Evolutionary conservation across 2,329 filamentous ascomycete species (phyloP), one percentile per base, ranked within the genome.

Genomic region (Pseudogymnoascus sp.): DNA sequence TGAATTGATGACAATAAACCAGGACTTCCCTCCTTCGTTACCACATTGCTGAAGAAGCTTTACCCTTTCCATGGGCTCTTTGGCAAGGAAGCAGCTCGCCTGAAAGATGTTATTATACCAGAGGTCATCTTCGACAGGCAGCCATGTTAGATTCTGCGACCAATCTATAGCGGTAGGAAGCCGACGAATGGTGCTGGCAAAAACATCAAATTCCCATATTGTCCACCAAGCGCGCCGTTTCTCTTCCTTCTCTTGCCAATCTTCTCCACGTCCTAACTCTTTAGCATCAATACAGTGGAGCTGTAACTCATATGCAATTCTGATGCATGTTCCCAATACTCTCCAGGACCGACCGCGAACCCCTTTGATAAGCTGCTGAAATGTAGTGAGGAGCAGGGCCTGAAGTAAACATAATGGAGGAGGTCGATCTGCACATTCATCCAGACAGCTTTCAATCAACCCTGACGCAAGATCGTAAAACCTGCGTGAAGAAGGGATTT

Each of bases 191-290:
- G 74, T 74, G 59, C 71, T 75, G 2, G 75, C 75, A 64, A 76
- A 78, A 7, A 76, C 72, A 63, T 78, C 76, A 72, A 78, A 76
- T 62, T 77, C 76, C 75, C 74, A 77, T n/a, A 77, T 71, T 0
- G 75, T 72, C 76, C 75, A 77, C 72, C 73, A 77, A 1, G 72
- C 72, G 3, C 76, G 71, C 1, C 76, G 71, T 53, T 73, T 70
- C 65, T 77, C 76, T 67, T 78, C 76, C 2, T 72, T 65, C 0
- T 67, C 61, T 13, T 64, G 62, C 70, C 72, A 74, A 19, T 64
- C 64, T 11, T 64, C 64, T 7, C 42, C 10, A 21, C 68, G 61
- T 7, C 61, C 47, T n/a, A 67, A 59, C 11, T 64, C 31, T 44
- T 64, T 44, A 16, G 61, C 61, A 26, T 68, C 67, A 3, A 68